A percentile compares a stretch with the other conserved stretches of the same genome.
Evolutionary conservation across 1,284 basidiomycete genomes (phyloP).

Genomic region (Puccinia hordei): DNA sequence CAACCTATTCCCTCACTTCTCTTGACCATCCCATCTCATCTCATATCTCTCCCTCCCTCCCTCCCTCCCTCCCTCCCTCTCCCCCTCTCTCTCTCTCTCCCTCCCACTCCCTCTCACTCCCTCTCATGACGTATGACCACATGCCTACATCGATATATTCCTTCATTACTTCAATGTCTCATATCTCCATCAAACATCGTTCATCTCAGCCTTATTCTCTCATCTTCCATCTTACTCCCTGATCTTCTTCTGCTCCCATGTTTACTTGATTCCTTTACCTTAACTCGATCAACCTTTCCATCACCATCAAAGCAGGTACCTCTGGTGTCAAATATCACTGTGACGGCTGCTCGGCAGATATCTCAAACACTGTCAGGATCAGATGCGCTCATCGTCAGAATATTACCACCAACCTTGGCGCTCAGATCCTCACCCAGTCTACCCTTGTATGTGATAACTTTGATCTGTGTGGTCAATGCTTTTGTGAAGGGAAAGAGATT

Average conservation of each 20-base stretch:
- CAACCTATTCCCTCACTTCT: too few species aligned
- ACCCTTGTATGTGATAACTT: conserved; percentile 49
- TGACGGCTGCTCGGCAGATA: conserved; percentile 57
- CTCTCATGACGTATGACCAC: too few species aligned
- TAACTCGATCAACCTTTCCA: neutral
- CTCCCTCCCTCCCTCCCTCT: too few species aligned
- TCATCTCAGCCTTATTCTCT: neutral
- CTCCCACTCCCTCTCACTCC: too few species aligned
- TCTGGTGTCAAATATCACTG: conserved; percentile 53
- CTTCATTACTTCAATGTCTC: neutral
- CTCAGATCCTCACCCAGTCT: conserved; percentile 44
- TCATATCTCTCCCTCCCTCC: neutral
- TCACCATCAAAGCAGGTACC: conserved; percentile 13
- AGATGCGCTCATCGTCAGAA: conserved; percentile 56
- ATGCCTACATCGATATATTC: neutral
- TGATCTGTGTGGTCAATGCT: conserved; percentile 66
- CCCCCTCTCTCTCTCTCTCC: neutral
- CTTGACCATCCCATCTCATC: conserved; percentile 2
- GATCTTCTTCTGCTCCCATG: neutral
- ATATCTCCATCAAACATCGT: neutral
- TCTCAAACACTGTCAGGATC: conserved; percentile 58
- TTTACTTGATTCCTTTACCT: neutral
- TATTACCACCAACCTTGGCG: conserved; percentile 41
- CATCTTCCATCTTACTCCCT: neutral
- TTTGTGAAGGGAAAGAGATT: conserved; percentile 87